Conservation (phyloP, 2,329 filamentous ascomycete species). For the Colletotrichum camelliae region DNA sequence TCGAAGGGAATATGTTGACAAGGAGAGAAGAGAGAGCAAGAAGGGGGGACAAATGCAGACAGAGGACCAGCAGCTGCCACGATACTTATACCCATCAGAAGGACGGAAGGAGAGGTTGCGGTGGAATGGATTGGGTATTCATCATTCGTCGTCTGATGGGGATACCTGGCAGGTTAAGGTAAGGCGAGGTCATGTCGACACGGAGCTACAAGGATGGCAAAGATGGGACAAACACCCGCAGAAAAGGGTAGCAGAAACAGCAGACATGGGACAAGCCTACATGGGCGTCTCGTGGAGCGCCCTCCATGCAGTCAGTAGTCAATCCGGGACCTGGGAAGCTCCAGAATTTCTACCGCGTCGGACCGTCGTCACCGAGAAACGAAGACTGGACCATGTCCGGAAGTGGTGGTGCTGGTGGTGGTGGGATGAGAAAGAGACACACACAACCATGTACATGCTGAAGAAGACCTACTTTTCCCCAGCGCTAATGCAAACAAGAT, state of each 20-base stretch:
- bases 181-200: background rate
- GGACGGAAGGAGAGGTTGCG: background rate
- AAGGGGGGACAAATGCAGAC: background rate
- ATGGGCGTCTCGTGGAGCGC: conserved; percentile 24
- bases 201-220: background rate
- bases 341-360: conserved; percentile 49
- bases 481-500: background rate
- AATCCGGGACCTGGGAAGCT: conserved; percentile 28
- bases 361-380: conserved; percentile 58
- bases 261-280: background rate
- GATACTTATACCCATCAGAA: conserved; percentile 15
- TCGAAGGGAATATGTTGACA: background rate
- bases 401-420: background rate
- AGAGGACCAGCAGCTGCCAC: background rate
- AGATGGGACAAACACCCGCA: conserved; percentile 14
- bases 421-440: background rate
- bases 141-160: background rate
- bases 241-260: background rate
- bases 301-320: background rate
- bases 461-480: background rate
- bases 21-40: background rate
- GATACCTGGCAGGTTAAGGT: conserved; percentile 1
- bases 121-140: background rate
- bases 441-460: background rate
- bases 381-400: conserved; percentile 35